phyloP scores from a whole-genome alignment of 345 rosid species.

The Acer saccharum region DNA sequence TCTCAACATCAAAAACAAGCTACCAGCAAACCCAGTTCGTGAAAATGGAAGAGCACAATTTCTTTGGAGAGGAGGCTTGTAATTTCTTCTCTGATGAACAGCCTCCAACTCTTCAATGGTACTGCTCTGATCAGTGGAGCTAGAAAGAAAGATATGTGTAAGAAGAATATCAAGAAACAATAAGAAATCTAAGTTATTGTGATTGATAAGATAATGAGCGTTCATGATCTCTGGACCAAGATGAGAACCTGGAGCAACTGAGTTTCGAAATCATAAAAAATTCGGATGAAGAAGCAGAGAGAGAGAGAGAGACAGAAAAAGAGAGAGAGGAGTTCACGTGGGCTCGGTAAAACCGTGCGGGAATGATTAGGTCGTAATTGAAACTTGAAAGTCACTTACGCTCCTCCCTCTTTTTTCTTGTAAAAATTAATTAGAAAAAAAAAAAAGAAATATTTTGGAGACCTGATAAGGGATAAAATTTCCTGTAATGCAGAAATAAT shows the following conservation, averaged over 20 bases:
- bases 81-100: slow-evolving; percentile 87
- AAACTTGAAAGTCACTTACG: slow-evolving; percentile 20
- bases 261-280: background rate
- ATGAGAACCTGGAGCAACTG: background rate
- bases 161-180: background rate
- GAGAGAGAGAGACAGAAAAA: background rate
- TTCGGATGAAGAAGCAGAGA: background rate
- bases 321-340: slow-evolving; percentile 25
- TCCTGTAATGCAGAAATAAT: slow-evolving; percentile 38
- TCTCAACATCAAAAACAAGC: slow-evolving; percentile 17
- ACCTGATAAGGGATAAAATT: background rate
- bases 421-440: slow-evolving; percentile 19
- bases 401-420: slow-evolving; percentile 26
- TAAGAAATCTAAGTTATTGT: slow-evolving; percentile 5
- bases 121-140: slow-evolving; percentile 63
- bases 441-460: background rate
- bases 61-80: slow-evolving; percentile 81
- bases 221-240: background rate
- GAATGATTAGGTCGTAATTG: slow-evolving; percentile 56
- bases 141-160: slow-evolving; percentile 13
- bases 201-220: background rate
- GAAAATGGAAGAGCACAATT: slow-evolving; percentile 84
- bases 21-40: slow-evolving; percentile 50
- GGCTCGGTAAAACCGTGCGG: slow-evolving; percentile 37
- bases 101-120: slow-evolving; percentile 83